phyloP scores from a whole-genome alignment of 2,329 filamentous ascomycete genomes.

The Corynespora cassiicola region DNA sequence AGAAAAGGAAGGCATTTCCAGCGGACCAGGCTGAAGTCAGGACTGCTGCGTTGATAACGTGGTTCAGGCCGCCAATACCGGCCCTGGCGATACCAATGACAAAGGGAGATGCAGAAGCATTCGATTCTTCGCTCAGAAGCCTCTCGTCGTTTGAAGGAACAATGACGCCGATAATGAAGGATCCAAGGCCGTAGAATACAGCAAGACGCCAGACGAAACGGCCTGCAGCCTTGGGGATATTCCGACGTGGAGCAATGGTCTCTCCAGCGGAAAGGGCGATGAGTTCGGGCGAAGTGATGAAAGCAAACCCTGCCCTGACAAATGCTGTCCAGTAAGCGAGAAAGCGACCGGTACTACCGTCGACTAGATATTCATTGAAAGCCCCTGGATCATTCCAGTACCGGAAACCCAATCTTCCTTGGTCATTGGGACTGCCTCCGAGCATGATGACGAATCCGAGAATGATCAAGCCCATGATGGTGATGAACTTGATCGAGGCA shows the following conservation, averaged over 20 bases:
- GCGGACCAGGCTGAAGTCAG: constrained; percentile 76
- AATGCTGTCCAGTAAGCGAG: constrained; percentile 65
- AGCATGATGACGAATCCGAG: constrained; percentile 45
- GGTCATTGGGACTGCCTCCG: constrained; percentile 41
- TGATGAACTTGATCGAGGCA: constrained; percentile 56
- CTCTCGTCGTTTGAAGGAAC: constrained; percentile 61
- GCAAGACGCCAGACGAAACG: constrained; percentile 62
- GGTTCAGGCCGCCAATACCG: constrained; percentile 71
- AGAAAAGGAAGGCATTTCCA: constrained; percentile 70
- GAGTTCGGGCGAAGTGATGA: constrained; percentile 47
- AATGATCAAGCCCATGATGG: constrained; percentile 44
- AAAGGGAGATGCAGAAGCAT: constrained; percentile 43
- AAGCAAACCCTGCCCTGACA: constrained; percentile 57
- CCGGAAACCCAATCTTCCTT: constrained; percentile 60
- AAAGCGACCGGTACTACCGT: constrained; percentile 65
- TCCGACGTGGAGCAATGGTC: constrained; percentile 41
- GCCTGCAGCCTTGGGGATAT: constrained; percentile 61
- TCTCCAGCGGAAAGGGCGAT: constrained; percentile 43
- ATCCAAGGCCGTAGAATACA: constrained; percentile 61
- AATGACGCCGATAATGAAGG: constrained; percentile 66
- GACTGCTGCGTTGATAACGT: constrained; percentile 78
- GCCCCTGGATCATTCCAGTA: constrained; percentile 75
- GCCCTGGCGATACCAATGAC: constrained; percentile 75
- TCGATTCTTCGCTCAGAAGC: constrained; percentile 46
- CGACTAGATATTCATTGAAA: constrained; percentile 53